Evolutionary conservation across 75 land plant species (phyloP).

Genomic region (Pinus tabuliformis): DNA sequence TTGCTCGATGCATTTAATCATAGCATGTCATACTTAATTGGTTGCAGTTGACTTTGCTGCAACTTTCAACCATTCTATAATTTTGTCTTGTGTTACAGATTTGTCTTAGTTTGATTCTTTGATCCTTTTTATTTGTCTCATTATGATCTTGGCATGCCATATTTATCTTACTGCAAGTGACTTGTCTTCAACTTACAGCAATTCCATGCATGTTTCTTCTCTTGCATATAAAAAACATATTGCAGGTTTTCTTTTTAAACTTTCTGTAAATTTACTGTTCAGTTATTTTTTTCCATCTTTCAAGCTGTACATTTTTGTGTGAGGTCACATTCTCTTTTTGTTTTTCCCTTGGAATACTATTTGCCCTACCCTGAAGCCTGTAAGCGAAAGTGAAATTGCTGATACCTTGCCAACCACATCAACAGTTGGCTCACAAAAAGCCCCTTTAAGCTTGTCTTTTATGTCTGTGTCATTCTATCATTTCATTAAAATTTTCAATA

Average conservation of each 20-base stretch:
- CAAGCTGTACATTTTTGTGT: too few species aligned
- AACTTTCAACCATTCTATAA: neutral
- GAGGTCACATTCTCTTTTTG: too few species aligned
- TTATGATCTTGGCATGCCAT: too few species aligned
- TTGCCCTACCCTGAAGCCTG: too few species aligned
- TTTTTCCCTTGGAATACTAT: too few species aligned
- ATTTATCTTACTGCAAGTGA: neutral
- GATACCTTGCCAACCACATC: too few species aligned
- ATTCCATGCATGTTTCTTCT: neutral
- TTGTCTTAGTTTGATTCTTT: neutral
- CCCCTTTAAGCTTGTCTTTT: neutral
- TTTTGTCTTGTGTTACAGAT: neutral
- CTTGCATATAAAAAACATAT: neutral
- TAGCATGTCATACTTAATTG: neutral
- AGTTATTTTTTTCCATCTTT: too few species aligned
- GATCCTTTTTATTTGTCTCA: too few species aligned
- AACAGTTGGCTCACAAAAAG: too few species aligned
- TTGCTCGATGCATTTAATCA: neutral
- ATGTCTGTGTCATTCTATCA: neutral
- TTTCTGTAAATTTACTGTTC: too few species aligned
- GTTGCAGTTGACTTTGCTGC: neutral
- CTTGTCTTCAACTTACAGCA: neutral
- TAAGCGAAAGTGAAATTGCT: too few species aligned
- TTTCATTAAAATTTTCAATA: neutral
- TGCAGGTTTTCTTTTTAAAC: too few species aligned